Base-by-base conservation (phyloP, 2,329 filamentous ascomycete species). In the Dactylonectria estremocensis region DNA sequence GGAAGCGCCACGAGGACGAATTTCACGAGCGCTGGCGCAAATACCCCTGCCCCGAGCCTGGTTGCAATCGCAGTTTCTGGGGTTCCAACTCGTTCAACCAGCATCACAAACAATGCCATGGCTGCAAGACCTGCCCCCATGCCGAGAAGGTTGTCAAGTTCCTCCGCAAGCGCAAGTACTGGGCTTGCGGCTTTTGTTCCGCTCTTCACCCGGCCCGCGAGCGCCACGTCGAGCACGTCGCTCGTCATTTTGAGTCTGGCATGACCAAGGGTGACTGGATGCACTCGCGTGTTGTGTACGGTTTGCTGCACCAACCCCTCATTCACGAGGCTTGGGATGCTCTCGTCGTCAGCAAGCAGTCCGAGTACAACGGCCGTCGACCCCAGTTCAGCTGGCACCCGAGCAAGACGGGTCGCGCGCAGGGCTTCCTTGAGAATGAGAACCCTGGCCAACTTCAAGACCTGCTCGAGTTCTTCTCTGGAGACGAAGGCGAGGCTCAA, bases 1-100 rank as follows among this genome's bases (percentile, higher is more conserved):
- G 88, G 90, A 91, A 91, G 78, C 86, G 89, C 35, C 90, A 92
- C 78, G 89, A 92, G 77, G 90, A 91, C 73, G 89, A 91, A 78
- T 91, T 91, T 74, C 90, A 92, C 79, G 90, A 92, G 82, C 88
- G 90, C 61, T 89, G 89, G 82, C 88, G 90, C 69, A 91, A 90
- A 75, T 92, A 91, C 77, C 89, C 89, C 13, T 92, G 90, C 74
- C 89, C 90, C 6, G 89, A 90, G 71, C 83, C 83, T 9, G 83
- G 83, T 71, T 92, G 90, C 80, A 91, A 91, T 78, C 88, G 90
- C 73, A 89, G 89, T 75, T 91, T 92, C 79, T 91, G 89, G 84
- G 89, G 89, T 10, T 88, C 89, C 71, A 91, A 91, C 77, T 90
- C 89, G 5, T 91, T 92, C 79, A 90, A 91, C 71, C 89, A 91